phyloP scores from a whole-genome alignment of 352 stramenopile species.

The Pythium aristosporum region DNA sequence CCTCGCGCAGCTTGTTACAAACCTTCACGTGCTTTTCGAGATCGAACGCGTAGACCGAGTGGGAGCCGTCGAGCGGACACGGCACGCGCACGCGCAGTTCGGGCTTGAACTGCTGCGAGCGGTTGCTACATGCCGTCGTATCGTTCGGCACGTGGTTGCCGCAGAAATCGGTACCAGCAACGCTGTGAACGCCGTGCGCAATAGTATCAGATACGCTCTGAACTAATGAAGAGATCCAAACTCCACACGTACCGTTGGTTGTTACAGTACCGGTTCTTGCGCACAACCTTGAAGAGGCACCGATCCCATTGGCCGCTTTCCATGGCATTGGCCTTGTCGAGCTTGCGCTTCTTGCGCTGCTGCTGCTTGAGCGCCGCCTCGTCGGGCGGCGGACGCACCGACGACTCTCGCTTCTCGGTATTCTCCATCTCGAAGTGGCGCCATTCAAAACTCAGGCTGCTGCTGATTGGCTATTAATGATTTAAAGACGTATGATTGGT shows the following conservation, averaged over 20 bases:
- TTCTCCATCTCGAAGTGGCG: conserved; percentile 18
- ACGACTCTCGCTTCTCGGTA: conserved; percentile 33
- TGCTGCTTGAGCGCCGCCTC: conserved; percentile 30
- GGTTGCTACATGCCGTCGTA: conserved; percentile 44
- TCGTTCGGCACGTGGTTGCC: conserved; percentile 67
- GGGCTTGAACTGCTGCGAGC: conserved; percentile 63
- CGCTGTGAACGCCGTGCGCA: conserved; percentile 24
- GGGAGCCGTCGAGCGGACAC: conserved; percentile 64
- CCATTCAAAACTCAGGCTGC: conserved; percentile 2
- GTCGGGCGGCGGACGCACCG: conserved; percentile 6
- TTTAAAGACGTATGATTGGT: conserved; percentile 27
- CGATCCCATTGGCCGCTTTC: conserved; percentile 60
- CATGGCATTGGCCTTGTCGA: conserved; percentile 50
- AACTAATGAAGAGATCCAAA: background rate
- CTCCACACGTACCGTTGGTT: conserved; percentile 45
- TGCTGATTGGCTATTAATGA: conserved; percentile 23
- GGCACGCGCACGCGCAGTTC: conserved; percentile 57
- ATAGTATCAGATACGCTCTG: background rate
- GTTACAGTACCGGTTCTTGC: conserved; percentile 85
- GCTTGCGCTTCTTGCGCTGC: conserved; percentile 58
- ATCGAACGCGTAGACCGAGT: conserved; percentile 81
- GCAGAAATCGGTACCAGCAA: conserved; percentile 62
- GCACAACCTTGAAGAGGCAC: conserved; percentile 78
- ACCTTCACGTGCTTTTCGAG: conserved; percentile 76
- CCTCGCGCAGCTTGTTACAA: conserved; percentile 78